Conservation (phyloP, 2,329 filamentous ascomycete species). For the Penicillium freii region DNA sequence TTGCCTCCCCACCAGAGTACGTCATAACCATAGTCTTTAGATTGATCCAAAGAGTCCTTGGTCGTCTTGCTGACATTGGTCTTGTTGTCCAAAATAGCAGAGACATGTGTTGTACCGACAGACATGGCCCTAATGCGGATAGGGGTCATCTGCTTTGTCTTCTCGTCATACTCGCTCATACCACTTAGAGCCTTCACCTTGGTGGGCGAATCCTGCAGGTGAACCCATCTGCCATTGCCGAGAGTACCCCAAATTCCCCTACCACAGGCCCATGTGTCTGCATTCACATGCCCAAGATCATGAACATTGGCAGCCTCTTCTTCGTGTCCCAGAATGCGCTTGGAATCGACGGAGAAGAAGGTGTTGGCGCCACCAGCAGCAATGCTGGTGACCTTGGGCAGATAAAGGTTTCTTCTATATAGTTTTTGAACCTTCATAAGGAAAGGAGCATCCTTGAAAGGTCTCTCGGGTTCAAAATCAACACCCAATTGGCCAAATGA, state of each 20-base stretch:
- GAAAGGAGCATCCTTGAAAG: constrained; percentile 66
- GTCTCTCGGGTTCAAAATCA: constrained; percentile 61
- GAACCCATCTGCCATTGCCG: constrained; percentile 85
- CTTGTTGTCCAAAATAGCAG: constrained; percentile 79
- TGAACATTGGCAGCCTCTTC: constrained; percentile 43
- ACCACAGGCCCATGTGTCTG: constrained; percentile 84
- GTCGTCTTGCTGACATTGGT: constrained; percentile 61
- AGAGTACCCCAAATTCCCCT: constrained; percentile 80
- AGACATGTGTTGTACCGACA: constrained; percentile 75
- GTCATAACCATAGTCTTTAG: constrained; percentile 80
- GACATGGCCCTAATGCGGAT: constrained; percentile 73
- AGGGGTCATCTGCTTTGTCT: constrained; percentile 63
- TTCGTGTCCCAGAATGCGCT: constrained; percentile 52
- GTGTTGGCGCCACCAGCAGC: constrained; percentile 83
- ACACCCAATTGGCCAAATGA: constrained; percentile 87
- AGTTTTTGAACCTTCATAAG: constrained; percentile 68
- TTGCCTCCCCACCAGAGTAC: constrained; percentile 94
- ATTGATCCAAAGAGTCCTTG: constrained; percentile 62
- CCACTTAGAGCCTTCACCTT: constrained; percentile 82
- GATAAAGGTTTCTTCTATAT: constrained; percentile 64
- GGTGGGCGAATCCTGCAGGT: constrained; percentile 71
- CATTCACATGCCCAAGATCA: constrained; percentile 58
- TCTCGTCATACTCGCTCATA: constrained; percentile 84
- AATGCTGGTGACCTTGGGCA: constrained; percentile 69
- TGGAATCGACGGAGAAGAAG: constrained; percentile 82